Conservation (phyloP, 805 yeast species). For the Candida fluviatilis region DNA sequence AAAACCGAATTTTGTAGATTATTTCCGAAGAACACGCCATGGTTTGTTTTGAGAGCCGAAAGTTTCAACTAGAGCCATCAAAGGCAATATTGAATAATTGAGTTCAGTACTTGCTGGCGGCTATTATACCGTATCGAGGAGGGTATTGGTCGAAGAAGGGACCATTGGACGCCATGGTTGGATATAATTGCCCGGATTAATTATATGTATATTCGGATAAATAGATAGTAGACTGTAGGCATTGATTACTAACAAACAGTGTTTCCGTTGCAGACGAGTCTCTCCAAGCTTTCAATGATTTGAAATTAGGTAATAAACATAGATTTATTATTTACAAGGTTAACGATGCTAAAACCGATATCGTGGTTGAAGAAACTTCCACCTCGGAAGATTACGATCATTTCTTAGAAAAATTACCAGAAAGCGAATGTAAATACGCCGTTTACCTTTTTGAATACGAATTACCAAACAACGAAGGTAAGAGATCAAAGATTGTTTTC, state of each 20-base stretch:
- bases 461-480: constrained; percentile 86
- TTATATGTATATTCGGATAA: no score
- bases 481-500: constrained; percentile 71
- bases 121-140: no score
- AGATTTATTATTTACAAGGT: constrained; percentile 80
- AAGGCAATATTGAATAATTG: no score
- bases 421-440: constrained; percentile 94
- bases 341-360: constrained; percentile 84
- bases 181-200: no score
- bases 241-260: constrained; percentile 18
- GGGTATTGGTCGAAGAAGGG: no score
- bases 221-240: no score
- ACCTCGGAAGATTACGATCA: constrained; percentile 72
- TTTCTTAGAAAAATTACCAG: constrained; percentile 86
- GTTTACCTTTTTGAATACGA: constrained; percentile 96
- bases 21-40: no score
- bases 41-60: no score
- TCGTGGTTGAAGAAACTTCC: constrained; percentile 84
- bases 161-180: no score
- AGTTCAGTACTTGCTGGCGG: no score
- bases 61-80: no score
- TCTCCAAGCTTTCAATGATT: constrained; percentile 88
- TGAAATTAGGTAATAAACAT: constrained; percentile 87
- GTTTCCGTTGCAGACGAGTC: constrained; percentile 71
- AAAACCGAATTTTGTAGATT: no score